Evolutionary conservation across 164 flowering plant genomes (phyloP), one percentile per base, ranked within the genome.

Genomic region (Euptelea pleiosperma): DNA sequence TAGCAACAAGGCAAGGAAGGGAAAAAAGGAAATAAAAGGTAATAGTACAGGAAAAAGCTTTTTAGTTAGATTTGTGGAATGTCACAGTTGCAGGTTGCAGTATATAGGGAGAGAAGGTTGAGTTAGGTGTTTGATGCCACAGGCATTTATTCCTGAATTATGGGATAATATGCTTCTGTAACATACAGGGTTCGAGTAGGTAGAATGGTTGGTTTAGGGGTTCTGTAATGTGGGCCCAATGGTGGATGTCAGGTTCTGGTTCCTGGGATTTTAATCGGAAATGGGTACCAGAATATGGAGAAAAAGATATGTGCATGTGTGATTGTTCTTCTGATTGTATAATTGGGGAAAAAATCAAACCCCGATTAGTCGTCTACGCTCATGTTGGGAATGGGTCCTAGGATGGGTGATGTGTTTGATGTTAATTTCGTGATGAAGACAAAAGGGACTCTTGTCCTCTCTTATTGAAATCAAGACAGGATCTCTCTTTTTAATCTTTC

Each of bases 241-340:
- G 22, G 21, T 35, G n/a, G 28, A 50, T 61, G n/a, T 45, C 51
- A 16, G 31, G 43, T 57, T 45, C 52, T 14, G 37, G 37, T 47
- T 24, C 48, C 22, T 24, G 37, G 51, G 39, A 14, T 59, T 69
- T 58, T 58, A 58, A 55, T 47, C 51, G 26, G 57, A 26, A 48
- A 21, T 29, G 48, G 45, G 47, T 12, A 11, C 36, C 11, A 39
- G 18, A 40, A 16, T 29, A 25, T 16, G 40, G 18, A 34, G 45
- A 57, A 44, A 48, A 8, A 30, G 19, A 2, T 44, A n/a, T n/a
- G n/a, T n/a, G n/a, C n/a, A n/a, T 19, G 22, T 40, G 29, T 22
- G n/a, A 24, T 6, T 57, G 16, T 40, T 40, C 18, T 10, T 57
- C 50, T 57, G 33, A 26, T 29, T 58, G 28, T 31, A 44, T 45